Base-by-base conservation (phyloP, 2,329 filamentous ascomycete species). In the Calonectria leucothoes region DNA sequence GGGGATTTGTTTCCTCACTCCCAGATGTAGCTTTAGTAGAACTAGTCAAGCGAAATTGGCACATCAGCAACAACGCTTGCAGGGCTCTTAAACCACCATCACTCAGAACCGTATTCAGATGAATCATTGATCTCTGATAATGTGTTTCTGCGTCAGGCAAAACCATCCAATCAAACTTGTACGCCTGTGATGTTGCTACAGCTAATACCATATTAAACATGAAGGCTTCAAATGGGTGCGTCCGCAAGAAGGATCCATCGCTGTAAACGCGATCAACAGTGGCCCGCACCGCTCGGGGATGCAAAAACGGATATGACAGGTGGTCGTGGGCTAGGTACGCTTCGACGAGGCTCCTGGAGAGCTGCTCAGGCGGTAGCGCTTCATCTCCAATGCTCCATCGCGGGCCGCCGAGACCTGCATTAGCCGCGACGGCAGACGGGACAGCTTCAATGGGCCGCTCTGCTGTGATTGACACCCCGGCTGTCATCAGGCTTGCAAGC, bases 131-230 rank as follows among this genome's bases (percentile, higher is more conserved):
- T 14, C 84, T 80, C 17, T 82, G 80, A 52, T 86, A 84, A 33
- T 86, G 85, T 1, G 81, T 84, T 64, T 87, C 85, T 4, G 85
- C 86, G 73, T 86, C 84, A 3, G 85, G 85, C 3, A 86, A 77
- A 8, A 81, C 84, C 66, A 86, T 83, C 85, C 86, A 87, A 48
- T 87, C 84, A 59, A 85, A 85, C 74, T 87, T 87, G 72, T 84
- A 83, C 6, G 86, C 82, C 51, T 86, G 85, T 0, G 85, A 83
- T 0, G 84, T 87, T 1, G 84, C 84, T 48, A 87, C 87, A 10
- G 86, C 86, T 1, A 87, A 77, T 0, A 84, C 80, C 84, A 88
- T 87, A 72, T 88, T 83, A 42, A 87, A 81, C 3, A 86, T 77
- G 71, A 87, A 87, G 0, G 81, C 81, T 29, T 86, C 83, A 14